Base-by-base conservation (phyloP, 495 filamentous ascomycete species). In the Xylaria grammica region DNA sequence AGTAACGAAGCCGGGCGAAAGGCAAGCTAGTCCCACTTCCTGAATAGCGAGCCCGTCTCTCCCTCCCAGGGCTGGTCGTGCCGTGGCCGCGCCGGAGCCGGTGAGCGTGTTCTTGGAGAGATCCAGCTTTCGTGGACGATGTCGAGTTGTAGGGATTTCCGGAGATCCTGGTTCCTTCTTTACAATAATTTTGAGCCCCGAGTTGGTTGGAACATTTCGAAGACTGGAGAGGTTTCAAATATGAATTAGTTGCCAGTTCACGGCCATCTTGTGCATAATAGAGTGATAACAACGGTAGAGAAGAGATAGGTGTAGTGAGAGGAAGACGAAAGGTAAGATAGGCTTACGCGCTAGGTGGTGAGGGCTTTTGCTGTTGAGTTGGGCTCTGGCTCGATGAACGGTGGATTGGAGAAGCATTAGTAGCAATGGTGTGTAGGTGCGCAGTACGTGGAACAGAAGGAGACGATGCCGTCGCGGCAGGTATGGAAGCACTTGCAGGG, bases 131-230 rank as follows among this genome's bases (percentile, higher is more conserved):
- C 91, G 88, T 24, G 95, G 95, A 48, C 96, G 87, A 70, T 94
- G 95, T 24, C 95, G 86, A 57, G 87, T 85, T 19, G 84, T 76
- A 52, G 89, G 84, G 61, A 93, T 84, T 40, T 90, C 89, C 50
- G 95, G 95, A 27, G 93, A 93, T 8, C 91, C 89, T 30, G 91
- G 91, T 75, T 99, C 95, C 79, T 97, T 97, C 83, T 98, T 98
- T 44, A 99, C 93, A 65, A 96, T 86, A 65, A 97, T 94, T 76
- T 90, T 92, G 13, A 91, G 89, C 58, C 85, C 78, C 57, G 78
- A 75, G 32, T 44, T 65, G 56, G 81, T 81, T 65, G 78, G 80
- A 60, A 74, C 79, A 72, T 77, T 82, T 78, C 84, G 78, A 65
- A 79, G 78, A 55, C 83, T 86, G 74, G 68, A 73, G n/a, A n/a